These are phyloP conservation scores for Cantharellus cinnabarinus DNA, from an alignment of 768 basidiomycete species.

Conservation along the genomic window DNA sequence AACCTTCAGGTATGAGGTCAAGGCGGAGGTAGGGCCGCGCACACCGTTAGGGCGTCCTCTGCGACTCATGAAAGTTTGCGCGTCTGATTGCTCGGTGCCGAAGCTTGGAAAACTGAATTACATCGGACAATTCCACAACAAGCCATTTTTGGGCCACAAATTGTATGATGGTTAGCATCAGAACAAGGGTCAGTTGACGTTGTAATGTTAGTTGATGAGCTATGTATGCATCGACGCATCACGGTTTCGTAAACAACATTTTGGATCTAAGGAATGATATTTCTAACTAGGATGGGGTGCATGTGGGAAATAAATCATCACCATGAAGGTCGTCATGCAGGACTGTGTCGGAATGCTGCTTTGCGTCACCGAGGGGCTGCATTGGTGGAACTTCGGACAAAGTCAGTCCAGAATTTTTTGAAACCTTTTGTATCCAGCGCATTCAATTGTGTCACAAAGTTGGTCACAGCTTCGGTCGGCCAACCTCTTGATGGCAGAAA, in stretches of 20 bases:
- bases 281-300: too few relatives aligned
- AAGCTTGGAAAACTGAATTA: too few relatives aligned
- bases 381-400: slow-evolving; percentile 23
- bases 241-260: too few relatives aligned
- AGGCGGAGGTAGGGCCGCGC: slow-evolving; percentile 61
- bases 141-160: too few relatives aligned
- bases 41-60: slow-evolving; percentile 29
- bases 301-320: not conserved
- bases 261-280: too few relatives aligned
- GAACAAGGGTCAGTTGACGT: too few relatives aligned
- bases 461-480: slow-evolving; percentile 54
- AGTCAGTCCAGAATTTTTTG: slow-evolving; percentile 72
- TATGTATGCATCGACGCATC: too few relatives aligned
- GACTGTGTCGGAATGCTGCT: not conserved
- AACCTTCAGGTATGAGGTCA: slow-evolving; percentile 65
- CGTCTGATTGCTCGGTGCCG: too few relatives aligned
- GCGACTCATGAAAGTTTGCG: not conserved
- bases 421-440: slow-evolving; percentile 57
- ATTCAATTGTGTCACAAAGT: slow-evolving; percentile 58
- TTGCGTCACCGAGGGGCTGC: not conserved
- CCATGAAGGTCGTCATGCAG: not conserved
- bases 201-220: too few relatives aligned
- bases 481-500: slow-evolving; percentile 82
- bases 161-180: too few relatives aligned
- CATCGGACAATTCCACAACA: too few relatives aligned